Base-by-base conservation (phyloP, 345 rosid genomes). In the Mallotus nudiflorus region DNA sequence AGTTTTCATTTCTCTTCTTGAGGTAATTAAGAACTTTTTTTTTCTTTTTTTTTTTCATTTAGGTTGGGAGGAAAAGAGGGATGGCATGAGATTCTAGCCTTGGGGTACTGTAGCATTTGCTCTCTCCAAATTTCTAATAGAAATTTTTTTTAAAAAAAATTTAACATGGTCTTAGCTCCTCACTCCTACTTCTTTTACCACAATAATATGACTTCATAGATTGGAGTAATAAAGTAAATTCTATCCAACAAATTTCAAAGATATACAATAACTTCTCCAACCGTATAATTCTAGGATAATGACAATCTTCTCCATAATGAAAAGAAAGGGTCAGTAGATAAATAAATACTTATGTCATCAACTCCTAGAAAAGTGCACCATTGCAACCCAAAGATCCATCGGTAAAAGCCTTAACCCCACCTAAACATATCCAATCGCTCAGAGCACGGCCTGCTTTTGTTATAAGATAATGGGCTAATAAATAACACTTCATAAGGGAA, bases 351-450 rank as follows among this genome's bases (percentile, higher is more conserved):
- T 53, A 25, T 29, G 24, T 76, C 65, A 78, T 82, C 70, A 93
- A 96, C 91, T 91, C 95, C 67, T 85, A 68, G 69, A 94, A 87
- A n/a, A 91, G 91, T 69, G 97, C 98, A 80, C 96, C 89, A 52
- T 80, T 86, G 37, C 96, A 88, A 62, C 97, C 96, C 67, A 91
- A 71, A 75, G 98, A 89, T 39, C 98, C 98, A 84, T 94, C 98
- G 52, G 86, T 84, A 81, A 89, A 94, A 51, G 91, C 97, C 86
- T 94, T 91, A 72, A 94, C 90, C 37, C 98, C 98, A 65, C 98
- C 94, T 65, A 88, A 81, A 74, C 91, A 89, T 72, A 89, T 73
- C 94, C 94, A 80, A 60, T 87, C 79, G 67, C 96, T 93, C 56
- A 89, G 42, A 48, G 69, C 72, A 51, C 27, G 71, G 39, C 97